A percentile compares a stretch with the other conserved stretches of the same genome.
Conservation (phyloP, 1,139 yeast genomes). For the Suhomyces bokatorum region DNA sequence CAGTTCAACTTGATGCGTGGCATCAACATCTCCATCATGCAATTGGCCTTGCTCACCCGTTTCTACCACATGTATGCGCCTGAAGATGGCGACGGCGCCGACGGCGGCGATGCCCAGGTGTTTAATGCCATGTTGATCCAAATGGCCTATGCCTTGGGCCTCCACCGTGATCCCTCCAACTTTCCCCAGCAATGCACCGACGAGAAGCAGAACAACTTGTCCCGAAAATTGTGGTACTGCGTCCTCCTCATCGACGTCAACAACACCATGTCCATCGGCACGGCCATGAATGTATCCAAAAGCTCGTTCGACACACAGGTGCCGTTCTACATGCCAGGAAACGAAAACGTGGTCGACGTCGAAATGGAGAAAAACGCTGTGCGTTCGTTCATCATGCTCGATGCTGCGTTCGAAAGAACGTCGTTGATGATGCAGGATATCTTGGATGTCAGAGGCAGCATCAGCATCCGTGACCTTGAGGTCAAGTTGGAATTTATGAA, state of each 20-base stretch:
- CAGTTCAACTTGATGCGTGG: conserved; percentile 42
- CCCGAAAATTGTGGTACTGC: conserved; percentile 38
- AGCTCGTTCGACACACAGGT: conserved; percentile 33
- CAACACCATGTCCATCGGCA: conserved; percentile 40
- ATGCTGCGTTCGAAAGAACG: conserved; percentile 18
- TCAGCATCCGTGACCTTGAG: conserved; percentile 23
- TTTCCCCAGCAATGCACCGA: conserved; percentile 22
- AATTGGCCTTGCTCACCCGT: conserved; percentile 43
- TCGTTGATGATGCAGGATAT: conserved; percentile 21
- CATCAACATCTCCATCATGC: conserved; percentile 52
- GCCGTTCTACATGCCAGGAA: conserved; percentile 35
- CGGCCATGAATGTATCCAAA: conserved; percentile 30
- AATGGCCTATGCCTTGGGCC: conserved; percentile 48
- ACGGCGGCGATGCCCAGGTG: conserved; percentile 46
- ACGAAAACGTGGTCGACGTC: conserved; percentile 29
- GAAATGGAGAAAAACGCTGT: conserved; percentile 26
- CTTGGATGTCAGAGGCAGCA: conserved; percentile 22
- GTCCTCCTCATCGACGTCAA: conserved; percentile 38
- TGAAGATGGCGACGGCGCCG: conserved; percentile 53
- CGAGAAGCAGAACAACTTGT: conserved; percentile 30
- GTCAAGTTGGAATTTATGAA: conserved; percentile 21
- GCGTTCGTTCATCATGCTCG: conserved; percentile 19
- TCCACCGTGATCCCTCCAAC: conserved; percentile 47
- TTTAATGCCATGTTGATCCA: conserved; percentile 41
- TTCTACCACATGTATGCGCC: conserved; percentile 48